These are phyloP conservation scores for Calonectria pteridis DNA, from an alignment of 2,329 filamentous ascomycete genomes.

Conservation along the genomic window DNA sequence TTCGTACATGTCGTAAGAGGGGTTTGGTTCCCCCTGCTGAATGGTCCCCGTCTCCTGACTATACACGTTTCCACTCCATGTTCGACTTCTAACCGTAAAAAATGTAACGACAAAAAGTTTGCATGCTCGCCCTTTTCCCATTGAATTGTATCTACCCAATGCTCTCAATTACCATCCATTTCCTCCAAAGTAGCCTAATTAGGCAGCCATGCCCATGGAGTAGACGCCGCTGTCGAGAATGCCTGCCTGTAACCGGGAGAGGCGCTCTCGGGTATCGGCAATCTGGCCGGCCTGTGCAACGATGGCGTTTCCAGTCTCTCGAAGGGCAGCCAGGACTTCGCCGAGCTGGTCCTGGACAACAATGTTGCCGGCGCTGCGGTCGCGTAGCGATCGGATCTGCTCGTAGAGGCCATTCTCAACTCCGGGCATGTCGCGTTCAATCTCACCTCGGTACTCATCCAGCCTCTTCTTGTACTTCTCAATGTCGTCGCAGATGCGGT, in stretches of 20 bases:
- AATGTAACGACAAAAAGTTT: slow-evolving; percentile 5
- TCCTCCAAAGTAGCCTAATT: background rate
- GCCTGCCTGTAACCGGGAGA: slow-evolving; percentile 56
- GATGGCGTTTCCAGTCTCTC: slow-evolving; percentile 57
- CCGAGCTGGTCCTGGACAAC: slow-evolving; percentile 54
- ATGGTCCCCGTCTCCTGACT: slow-evolving; percentile 17
- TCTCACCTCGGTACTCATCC: slow-evolving; percentile 59
- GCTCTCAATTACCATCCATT: background rate
- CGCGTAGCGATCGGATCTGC: slow-evolving; percentile 53
- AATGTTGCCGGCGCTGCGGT: slow-evolving; percentile 47
- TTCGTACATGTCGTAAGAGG: slow-evolving; percentile 45
- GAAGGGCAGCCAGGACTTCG: slow-evolving; percentile 53
- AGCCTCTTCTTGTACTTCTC: slow-evolving; percentile 58
- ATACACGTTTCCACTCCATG: slow-evolving; percentile 1
- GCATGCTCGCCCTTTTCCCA: slow-evolving; percentile 29
- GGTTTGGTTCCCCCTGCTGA: slow-evolving; percentile 21
- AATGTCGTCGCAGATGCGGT: slow-evolving; percentile 58
- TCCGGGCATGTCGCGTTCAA: slow-evolving; percentile 62
- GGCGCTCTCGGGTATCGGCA: slow-evolving; percentile 56
- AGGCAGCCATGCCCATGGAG: slow-evolving; percentile 49
- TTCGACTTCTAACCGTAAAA: slow-evolving; percentile 9
- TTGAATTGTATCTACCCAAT: slow-evolving; percentile 29
- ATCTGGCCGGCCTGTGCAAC: slow-evolving; percentile 57
- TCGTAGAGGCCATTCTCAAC: slow-evolving; percentile 62
- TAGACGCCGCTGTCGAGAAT: slow-evolving; percentile 55